Base-by-base conservation (phyloP, 202 grass and related monocot genomes). In the Dendrocalamus latiflorus region DNA sequence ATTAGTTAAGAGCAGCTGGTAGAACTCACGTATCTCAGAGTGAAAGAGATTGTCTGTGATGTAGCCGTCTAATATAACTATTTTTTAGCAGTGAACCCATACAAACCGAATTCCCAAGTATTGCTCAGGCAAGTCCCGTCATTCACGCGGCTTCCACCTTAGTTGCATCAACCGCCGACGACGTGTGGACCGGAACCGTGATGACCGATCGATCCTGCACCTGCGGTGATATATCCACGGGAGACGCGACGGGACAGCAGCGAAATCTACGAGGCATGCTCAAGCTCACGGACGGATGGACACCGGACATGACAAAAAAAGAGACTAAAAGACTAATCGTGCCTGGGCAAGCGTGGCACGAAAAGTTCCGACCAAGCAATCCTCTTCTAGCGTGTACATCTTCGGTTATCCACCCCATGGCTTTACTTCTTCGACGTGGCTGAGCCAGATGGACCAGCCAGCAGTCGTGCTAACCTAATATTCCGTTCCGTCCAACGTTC, bases 361-460 rank as follows among this genome's bases (percentile, higher is more conserved):
- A 60, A 61, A 84, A 58, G 74, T 30, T 74, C 28, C n/a, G n/a
- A n/a, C 66, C 47, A 48, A 65, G 58, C 48, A 74, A 86, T 64
- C 58, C 25, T 48, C 14, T n/a, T 57, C 25, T 60, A 41, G 25
- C 68, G 67, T 80, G 84, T 78, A 48, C 84, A 86, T 57, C 76
- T 74, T 47, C 20, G 24, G 20, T 54, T 80, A 50, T 51, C 12
- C 43, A 16, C 11, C 53, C 9, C 34, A 9, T 44, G 57, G 65
- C 8, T 43, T 38, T 14, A 6, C 15, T 51, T 79, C 49, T 25
- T 70, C 47, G 26, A 45, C 16, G 67, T 22, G 24, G 55, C 37
- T 78, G 57, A 66, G 26, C 73, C 73, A 63, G 6, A 44, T 57
- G 58, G 38, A 83, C 48, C 49, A 21, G 30, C 47, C n/a, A 38